Evolutionary conservation across 2,329 filamentous ascomycete species (phyloP).

Genomic region (Fusarium pilosicola): DNA sequence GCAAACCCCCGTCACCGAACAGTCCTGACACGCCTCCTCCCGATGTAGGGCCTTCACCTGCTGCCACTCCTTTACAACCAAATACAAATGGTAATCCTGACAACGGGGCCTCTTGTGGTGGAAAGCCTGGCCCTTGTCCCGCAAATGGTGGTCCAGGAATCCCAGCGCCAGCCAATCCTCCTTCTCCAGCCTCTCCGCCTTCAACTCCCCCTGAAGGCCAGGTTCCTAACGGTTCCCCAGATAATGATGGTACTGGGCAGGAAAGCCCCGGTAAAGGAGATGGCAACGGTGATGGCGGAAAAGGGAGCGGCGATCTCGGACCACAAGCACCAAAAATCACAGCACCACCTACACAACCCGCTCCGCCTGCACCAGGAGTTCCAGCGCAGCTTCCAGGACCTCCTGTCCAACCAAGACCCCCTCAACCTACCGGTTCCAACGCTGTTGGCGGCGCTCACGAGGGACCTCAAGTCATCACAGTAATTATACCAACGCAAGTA

Average conservation of each 20-base stretch:
- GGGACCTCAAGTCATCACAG: slow-evolving; percentile 34
- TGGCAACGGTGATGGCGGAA: neutral
- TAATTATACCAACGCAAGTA: slow-evolving; percentile 38
- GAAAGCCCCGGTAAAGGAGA: neutral
- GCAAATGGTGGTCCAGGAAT: neutral
- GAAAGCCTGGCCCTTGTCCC: neutral
- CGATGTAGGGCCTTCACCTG: neutral
- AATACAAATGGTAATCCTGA: neutral
- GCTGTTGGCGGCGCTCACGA: neutral
- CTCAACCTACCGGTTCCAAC: neutral
- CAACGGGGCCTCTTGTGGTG: neutral
- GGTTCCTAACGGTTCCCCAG: neutral
- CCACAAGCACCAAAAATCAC: neutral
- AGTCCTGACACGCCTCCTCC: neutral
- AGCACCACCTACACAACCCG: neutral
- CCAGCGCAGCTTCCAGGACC: neutral
- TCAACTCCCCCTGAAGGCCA: neutral
- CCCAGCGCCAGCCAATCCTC: neutral
- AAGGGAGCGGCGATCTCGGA: neutral
- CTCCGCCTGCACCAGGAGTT: neutral
- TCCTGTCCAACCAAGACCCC: neutral
- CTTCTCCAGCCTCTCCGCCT: neutral
- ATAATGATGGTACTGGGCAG: neutral
- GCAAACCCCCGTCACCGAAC: neutral
- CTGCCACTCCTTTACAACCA: neutral